These are phyloP conservation scores for Arthroderma sp. DNA, from an alignment of 2,329 filamentous ascomycete genomes.

Conservation along the genomic window DNA sequence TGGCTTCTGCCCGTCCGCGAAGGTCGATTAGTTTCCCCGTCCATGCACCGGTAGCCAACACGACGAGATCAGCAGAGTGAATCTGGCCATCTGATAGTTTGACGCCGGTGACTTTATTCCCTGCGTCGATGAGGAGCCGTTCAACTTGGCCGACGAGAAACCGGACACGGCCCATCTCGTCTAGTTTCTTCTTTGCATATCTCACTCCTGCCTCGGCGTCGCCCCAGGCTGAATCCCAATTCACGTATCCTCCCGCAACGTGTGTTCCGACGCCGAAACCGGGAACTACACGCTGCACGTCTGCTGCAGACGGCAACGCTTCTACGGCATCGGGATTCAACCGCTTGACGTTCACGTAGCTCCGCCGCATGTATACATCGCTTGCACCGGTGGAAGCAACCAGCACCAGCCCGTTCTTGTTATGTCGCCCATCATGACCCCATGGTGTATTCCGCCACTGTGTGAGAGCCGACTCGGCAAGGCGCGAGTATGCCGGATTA, in stretches of 20 bases:
- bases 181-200: constrained; percentile 29
- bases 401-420: constrained; percentile 33
- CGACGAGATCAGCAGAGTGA: constrained; percentile 56
- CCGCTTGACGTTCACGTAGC: constrained; percentile 31
- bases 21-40: constrained; percentile 66
- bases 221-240: constrained; percentile 37
- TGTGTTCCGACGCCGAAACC: constrained; percentile 25
- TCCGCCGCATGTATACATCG: constrained; percentile 28
- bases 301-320: constrained; percentile 24
- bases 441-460: constrained; percentile 46
- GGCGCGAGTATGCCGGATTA: constrained; percentile 59
- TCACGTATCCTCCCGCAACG: constrained; percentile 34
- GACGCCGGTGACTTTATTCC: constrained; percentile 35
- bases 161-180: constrained; percentile 25
- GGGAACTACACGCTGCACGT: constrained; percentile 26
- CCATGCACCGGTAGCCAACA: constrained; percentile 84
- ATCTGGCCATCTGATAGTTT: constrained; percentile 38
- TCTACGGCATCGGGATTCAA: constrained; percentile 26
- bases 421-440: constrained; percentile 34
- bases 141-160: constrained; percentile 29
- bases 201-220: constrained; percentile 33
- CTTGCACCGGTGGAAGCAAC: constrained; percentile 25
- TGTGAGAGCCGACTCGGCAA: constrained; percentile 61
- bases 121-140: constrained; percentile 16
- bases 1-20: constrained; percentile 61